A percentile compares a stretch with the other conserved stretches of the same genome.
Evolutionary conservation across 2,329 filamentous ascomycete genomes (phyloP).

Genomic region (Purpureocillium takamizusanense): DNA sequence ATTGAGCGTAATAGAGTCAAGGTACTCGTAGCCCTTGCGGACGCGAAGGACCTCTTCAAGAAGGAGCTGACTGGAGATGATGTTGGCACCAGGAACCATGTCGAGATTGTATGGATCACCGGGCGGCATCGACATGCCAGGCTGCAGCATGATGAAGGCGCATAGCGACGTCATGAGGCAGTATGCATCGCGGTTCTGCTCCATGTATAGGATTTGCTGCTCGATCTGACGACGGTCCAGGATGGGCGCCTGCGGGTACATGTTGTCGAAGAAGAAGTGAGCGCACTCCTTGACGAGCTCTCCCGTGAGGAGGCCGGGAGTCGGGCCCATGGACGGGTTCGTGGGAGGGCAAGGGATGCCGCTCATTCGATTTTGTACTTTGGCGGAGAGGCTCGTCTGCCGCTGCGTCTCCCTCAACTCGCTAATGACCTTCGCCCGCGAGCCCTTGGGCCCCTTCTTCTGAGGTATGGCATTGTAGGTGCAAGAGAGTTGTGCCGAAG

Average conservation of each 20-base stretch:
- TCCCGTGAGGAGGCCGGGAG: constrained; percentile 49
- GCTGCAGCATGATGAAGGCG: constrained; percentile 61
- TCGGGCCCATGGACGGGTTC: constrained; percentile 41
- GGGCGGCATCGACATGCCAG: constrained; percentile 52
- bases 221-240: constrained; percentile 50
- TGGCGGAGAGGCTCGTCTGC: constrained; percentile 53
- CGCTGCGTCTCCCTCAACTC: constrained; percentile 62
- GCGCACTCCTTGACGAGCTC: constrained; percentile 59
- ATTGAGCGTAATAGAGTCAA: constrained; percentile 46
- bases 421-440: constrained; percentile 66
- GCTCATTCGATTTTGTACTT: constrained; percentile 51
- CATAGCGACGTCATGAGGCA: constrained; percentile 56
- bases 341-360: constrained; percentile 40
- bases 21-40: constrained; percentile 52
- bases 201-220: constrained; percentile 49
- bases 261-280: constrained; percentile 59
- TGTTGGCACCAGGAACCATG: constrained; percentile 47
- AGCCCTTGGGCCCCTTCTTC: constrained; percentile 70
- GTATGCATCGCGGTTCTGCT: constrained; percentile 54
- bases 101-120: constrained; percentile 48
- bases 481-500: constrained; percentile 56
- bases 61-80: constrained; percentile 56
- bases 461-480: constrained; percentile 68
- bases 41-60: constrained; percentile 60
- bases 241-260: constrained; percentile 56